Evolutionary conservation across 305 asterid genomes (phyloP), one percentile per base, ranked within the genome.

Genomic region (Ajuga reptans): DNA sequence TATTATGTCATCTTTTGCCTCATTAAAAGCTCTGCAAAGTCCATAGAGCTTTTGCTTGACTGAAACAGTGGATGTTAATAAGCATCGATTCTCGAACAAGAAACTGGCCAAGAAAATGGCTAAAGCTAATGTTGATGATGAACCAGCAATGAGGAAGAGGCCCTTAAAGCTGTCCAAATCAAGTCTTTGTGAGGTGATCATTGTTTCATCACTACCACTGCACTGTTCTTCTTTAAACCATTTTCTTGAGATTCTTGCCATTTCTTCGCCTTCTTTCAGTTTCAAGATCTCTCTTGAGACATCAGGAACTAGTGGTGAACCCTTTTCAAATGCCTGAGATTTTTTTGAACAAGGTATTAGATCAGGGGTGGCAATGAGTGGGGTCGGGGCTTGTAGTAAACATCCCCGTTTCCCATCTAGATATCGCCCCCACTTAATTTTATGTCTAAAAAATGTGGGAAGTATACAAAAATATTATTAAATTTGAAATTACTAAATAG

Each of bases 211-310:
- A 17, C 21, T 17, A 8, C 51, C 50, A 6, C 29, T 7, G 39
- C 71, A 65, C 4, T 47, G 7, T 12, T 18, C 37, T 34, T 21
- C 71, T 33, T 39, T 56, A 39, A 50, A 15, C 64, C 55, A 67
- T 21, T 45, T 52, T 52, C 37, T 52, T 9, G 52, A 36, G 6
- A 67, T 67, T 9, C 12, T 39, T 54, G 14, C 64, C 64, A 67
- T 67, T 27, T 21, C 4, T 10, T 14, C 55, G 31, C 81, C 79
- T 73, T 86, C 83, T 14, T 76, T 79, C 74, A 84, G 78, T 12
- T 59, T 66, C 57, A 84, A 72, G 55, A 84, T 70, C 54, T 81
- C 86, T 73, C 84, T 81, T 17, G 88, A 81, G 37, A 85, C 49
- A 12, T 86, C 87, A 3, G 31, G 2, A 36, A 66, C 81, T 15